Percentiles rank a stretch among this genome's conserved stretches.
These are phyloP conservation scores for Dothistroma septosporum DNA, from an alignment of 2,329 filamentous ascomycete genomes.

Conservation along the genomic window DNA sequence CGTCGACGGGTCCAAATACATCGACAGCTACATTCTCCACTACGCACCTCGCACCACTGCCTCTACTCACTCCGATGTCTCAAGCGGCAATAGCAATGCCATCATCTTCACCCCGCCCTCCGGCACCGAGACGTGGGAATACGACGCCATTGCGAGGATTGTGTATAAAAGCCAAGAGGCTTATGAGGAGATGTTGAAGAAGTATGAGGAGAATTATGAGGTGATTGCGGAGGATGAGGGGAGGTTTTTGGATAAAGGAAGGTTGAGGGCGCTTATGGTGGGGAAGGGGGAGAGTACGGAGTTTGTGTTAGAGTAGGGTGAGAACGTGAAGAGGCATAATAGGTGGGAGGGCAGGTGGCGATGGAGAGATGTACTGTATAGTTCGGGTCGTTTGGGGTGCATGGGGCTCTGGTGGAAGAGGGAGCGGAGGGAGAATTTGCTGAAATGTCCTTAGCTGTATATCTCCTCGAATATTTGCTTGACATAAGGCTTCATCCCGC, in stretches of 20 bases:
- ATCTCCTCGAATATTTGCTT: no score
- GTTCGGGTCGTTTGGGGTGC: no score
- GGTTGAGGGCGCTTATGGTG: neutral
- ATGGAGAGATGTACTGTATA: no score
- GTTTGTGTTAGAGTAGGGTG: neutral
- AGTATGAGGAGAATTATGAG: neutral
- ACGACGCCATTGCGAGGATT: neutral
- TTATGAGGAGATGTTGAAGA: neutral
- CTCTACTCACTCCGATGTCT: no score
- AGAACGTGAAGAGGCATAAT: no score
- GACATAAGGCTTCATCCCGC: no score
- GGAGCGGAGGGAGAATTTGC: no score
- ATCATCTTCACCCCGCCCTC: neutral
- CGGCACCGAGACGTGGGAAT: neutral
- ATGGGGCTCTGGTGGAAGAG: no score
- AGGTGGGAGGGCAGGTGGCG: no score
- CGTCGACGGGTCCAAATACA: neutral
- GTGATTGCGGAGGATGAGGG: neutral
- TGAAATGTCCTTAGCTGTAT: no score
- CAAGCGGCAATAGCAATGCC: no score
- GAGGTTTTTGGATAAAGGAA: slow-evolving; percentile 1
- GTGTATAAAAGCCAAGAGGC: neutral
- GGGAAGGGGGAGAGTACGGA: neutral
- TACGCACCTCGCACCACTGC: neutral
- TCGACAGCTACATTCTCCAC: neutral